These are phyloP conservation scores for Diaporthe ampelina DNA, from an alignment of 2,329 filamentous ascomycete genomes.

Conservation along the genomic window DNA sequence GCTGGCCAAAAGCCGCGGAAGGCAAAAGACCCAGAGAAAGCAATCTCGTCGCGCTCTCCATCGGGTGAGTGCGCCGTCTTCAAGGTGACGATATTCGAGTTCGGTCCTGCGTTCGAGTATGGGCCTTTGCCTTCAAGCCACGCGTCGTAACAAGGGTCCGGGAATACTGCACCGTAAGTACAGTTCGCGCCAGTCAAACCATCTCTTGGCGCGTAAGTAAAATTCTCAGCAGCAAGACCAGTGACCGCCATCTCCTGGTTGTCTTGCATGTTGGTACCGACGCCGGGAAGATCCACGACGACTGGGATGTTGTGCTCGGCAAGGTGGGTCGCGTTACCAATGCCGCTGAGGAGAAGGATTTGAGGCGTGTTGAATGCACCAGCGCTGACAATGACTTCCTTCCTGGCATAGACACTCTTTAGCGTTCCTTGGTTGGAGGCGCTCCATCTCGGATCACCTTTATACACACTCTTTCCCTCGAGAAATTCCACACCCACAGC, in stretches of 20 bases:
- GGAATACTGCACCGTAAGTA: neutral
- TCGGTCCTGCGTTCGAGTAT: constrained; percentile 13
- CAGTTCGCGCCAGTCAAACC: constrained; percentile 11
- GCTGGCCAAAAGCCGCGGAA: constrained; percentile 65
- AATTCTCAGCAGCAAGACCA: constrained; percentile 42
- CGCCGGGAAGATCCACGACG: constrained; percentile 60
- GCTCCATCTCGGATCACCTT: constrained; percentile 23
- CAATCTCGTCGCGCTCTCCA: constrained; percentile 63
- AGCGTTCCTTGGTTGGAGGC: constrained; percentile 46
- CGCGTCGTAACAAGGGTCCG: constrained; percentile 18
- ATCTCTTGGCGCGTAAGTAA: constrained; percentile 42
- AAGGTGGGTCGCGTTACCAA: constrained; percentile 59
- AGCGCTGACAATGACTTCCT: constrained; percentile 62
- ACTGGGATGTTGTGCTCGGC: constrained; percentile 59
- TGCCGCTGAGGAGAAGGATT: constrained; percentile 64
- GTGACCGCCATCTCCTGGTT: constrained; percentile 56
- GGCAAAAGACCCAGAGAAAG: constrained; percentile 60
- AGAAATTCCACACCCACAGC: constrained; percentile 17
- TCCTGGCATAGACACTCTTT: constrained; percentile 43
- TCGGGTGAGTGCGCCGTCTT: constrained; percentile 52
- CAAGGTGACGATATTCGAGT: constrained; percentile 46
- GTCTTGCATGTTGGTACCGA: constrained; percentile 65
- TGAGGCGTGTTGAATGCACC: constrained; percentile 64
- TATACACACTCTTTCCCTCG: constrained; percentile 18
- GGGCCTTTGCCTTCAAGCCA: constrained; percentile 23